Evolutionary conservation across 1,139 yeast species (phyloP).

Genomic region (Suhomyces maxii): DNA sequence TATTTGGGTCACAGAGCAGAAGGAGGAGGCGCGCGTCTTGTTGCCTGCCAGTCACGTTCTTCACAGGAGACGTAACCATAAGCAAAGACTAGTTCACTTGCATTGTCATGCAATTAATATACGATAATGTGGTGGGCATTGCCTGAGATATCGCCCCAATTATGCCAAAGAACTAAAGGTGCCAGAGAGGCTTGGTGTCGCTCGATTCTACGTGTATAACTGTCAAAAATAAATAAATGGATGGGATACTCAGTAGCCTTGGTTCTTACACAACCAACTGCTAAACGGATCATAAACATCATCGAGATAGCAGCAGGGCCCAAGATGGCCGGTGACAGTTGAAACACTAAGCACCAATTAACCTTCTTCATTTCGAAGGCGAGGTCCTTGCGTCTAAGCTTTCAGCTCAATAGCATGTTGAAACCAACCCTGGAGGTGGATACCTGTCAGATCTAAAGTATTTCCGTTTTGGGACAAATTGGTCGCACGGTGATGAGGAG

Average conservation of each 20-base stretch:
- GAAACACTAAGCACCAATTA: neutral
- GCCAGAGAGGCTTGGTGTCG: too few species aligned
- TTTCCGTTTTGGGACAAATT: neutral
- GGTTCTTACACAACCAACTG: too few species aligned
- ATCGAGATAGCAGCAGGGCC: too few species aligned
- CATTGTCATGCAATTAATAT: slow-evolving; percentile 2
- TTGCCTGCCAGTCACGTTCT: slow-evolving; percentile 4
- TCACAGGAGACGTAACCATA: neutral
- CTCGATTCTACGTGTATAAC: too few species aligned
- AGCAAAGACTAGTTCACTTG: slow-evolving; percentile 1
- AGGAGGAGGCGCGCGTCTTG: slow-evolving; percentile 3
- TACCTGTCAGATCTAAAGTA: neutral
- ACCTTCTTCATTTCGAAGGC: too few species aligned
- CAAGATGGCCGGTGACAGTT: too few species aligned
- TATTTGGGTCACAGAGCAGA: too few species aligned
- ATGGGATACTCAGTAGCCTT: too few species aligned
- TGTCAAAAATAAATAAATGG: too few species aligned
- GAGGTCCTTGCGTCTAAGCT: too few species aligned
- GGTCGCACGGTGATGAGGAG: neutral
- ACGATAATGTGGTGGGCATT: neutral
- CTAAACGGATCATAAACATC: too few species aligned
- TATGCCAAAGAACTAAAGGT: neutral
- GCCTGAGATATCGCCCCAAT: too few species aligned
- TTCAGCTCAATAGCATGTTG: neutral
- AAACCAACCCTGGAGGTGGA: neutral